A percentile compares a stretch with the other conserved stretches of the same genome.
phyloP scores from a whole-genome alignment of 1,139 yeast species.

The Zygoascus meyerae region DNA sequence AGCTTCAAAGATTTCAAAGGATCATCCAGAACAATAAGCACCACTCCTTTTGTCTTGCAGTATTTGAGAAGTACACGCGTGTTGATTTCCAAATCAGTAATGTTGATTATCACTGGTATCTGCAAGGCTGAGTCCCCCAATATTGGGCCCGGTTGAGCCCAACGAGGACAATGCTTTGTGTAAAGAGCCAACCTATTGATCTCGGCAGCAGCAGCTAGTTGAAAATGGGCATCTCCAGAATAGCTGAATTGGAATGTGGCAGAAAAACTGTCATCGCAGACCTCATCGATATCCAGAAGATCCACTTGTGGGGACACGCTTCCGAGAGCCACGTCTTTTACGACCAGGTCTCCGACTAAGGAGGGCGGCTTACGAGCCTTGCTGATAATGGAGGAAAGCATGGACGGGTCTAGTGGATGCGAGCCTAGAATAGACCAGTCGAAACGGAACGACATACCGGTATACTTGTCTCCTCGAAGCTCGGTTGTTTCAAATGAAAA shows the following conservation, averaged over 20 bases:
- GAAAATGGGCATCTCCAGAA: constrained; percentile 63
- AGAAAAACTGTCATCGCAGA: constrained; percentile 60
- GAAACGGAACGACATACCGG: constrained; percentile 5
- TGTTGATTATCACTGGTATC: constrained; percentile 58
- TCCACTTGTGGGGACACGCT: constrained; percentile 63
- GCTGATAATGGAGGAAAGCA: constrained; percentile 44
- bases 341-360: constrained; percentile 62
- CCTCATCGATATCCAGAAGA: constrained; percentile 67
- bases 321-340: constrained; percentile 69
- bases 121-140: constrained; percentile 50
- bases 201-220: constrained; percentile 64
- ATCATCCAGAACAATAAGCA: constrained; percentile 61
- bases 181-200: constrained; percentile 61
- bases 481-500: not conserved
- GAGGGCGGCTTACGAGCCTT: constrained; percentile 66
- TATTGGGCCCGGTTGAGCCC: constrained; percentile 40
- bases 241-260: constrained; percentile 69
- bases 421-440: constrained; percentile 5
- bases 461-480: not conserved
- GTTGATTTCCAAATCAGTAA: constrained; percentile 56
- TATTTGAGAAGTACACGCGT: constrained; percentile 70
- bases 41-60: constrained; percentile 61
- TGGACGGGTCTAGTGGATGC: not conserved
- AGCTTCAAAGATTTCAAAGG: constrained; percentile 71
- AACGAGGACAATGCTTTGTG: constrained; percentile 38